These are phyloP conservation scores for Colletotrichum sp. DNA, from an alignment of 2,329 filamentous ascomycete species.

Conservation along the genomic window DNA sequence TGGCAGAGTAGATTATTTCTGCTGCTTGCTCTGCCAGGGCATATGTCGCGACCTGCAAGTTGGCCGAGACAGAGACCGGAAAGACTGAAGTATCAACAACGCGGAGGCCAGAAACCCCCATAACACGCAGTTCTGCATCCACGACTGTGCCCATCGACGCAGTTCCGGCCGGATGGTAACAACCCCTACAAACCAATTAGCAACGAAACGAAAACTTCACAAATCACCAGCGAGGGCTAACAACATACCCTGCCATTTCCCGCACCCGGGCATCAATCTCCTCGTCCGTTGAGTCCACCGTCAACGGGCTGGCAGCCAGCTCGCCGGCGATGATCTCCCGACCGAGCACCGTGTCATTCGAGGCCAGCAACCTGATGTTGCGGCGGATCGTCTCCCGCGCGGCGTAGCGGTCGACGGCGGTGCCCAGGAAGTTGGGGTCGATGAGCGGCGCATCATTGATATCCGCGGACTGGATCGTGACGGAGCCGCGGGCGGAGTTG, in stretches of 20 bases:
- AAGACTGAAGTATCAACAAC: conserved; percentile 43
- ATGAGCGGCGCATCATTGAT: conserved; percentile 25
- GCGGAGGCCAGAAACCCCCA: conserved; percentile 37
- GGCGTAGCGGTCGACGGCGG: conserved; percentile 32
- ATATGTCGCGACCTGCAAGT: conserved; percentile 55
- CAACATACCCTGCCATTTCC: conserved; percentile 15
- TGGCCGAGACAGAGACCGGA: conserved; percentile 44
- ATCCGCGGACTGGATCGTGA: conserved; percentile 25
- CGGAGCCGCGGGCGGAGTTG: conserved; percentile 29
- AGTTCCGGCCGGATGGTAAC: conserved; percentile 34
- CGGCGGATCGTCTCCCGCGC: conserved; percentile 27
- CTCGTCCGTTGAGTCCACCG: conserved; percentile 26
- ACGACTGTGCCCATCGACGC: conserved; percentile 33
- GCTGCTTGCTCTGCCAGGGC: conserved; percentile 65
- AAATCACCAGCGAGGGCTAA: conserved; percentile 21
- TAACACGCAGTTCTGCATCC: conserved; percentile 38
- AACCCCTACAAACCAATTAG: conserved; percentile 22
- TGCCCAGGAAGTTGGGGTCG: conserved; percentile 34
- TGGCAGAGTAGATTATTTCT: conserved; percentile 47
- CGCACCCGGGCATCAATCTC: conserved; percentile 31
- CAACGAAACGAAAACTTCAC: too few relatives aligned
- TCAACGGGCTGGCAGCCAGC: conserved; percentile 23
- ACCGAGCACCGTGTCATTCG: conserved; percentile 9
- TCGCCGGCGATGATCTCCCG: conserved; percentile 24
- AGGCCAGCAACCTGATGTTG: conserved; percentile 21